Percentiles rank a stretch among this genome's conserved stretches.
phyloP scores from a whole-genome alignment of 2,329 filamentous ascomycete genomes.

The Trichophyton verrucosum region DNA sequence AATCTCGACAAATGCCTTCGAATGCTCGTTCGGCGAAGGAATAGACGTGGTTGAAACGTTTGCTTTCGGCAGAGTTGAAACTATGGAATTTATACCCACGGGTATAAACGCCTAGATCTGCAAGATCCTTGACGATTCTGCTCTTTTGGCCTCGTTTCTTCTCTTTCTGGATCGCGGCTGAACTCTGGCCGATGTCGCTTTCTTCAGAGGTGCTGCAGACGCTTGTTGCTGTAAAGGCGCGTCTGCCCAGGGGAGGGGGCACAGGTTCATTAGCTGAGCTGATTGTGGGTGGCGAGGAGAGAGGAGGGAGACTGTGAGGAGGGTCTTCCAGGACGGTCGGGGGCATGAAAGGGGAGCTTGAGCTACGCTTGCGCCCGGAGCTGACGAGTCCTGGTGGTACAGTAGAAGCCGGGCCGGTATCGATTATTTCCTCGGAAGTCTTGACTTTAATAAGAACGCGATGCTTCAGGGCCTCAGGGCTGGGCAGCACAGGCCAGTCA shows the following conservation, averaged over 20 bases:
- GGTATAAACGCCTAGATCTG: conserved; percentile 71
- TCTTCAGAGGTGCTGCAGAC: conserved; percentile 58
- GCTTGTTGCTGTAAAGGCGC: conserved; percentile 43
- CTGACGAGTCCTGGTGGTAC: conserved; percentile 35
- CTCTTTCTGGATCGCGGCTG: conserved; percentile 44
- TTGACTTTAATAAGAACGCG: conserved; percentile 93
- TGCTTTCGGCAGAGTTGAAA: conserved; percentile 66
- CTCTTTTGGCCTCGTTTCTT: conserved; percentile 55
- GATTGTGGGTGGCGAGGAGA: conserved; percentile 42
- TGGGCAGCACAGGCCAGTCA: conserved; percentile 58
- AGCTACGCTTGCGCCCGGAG: conserved; percentile 47
- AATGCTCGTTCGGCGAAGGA: conserved; percentile 89
- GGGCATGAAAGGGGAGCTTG: conserved; percentile 63
- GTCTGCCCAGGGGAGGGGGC: conserved; percentile 39
- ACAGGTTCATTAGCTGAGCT: conserved; percentile 36
- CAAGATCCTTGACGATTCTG: conserved; percentile 75
- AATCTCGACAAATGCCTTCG: conserved; percentile 62
- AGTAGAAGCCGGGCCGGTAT: conserved; percentile 36
- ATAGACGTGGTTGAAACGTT: conserved; percentile 85
- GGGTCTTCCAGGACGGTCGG: conserved; percentile 49
- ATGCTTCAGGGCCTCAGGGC: conserved; percentile 71
- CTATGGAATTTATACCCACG: conserved; percentile 70
- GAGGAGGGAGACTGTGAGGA: conserved; percentile 37
- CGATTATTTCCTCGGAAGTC: conserved; percentile 34
- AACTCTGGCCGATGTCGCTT: conserved; percentile 48